Conservation (phyloP, 495 filamentous ascomycete genomes). For the Tuber aestivum region DNA sequence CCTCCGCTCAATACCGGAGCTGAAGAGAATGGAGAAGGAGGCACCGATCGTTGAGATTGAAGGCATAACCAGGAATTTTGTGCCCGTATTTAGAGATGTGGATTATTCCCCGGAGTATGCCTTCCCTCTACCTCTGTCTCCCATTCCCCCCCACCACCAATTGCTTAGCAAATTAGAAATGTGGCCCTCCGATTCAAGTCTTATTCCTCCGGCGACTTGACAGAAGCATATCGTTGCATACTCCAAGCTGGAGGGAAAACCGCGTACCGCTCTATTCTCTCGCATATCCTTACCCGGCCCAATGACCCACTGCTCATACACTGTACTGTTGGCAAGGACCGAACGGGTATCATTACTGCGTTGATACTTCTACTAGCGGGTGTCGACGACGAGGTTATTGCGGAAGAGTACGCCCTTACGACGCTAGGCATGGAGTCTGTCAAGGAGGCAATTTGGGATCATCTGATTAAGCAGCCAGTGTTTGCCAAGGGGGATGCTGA, state of each 20-base stretch:
- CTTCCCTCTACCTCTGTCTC: not conserved
- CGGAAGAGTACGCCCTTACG: constrained; percentile 59
- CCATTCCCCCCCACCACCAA: not conserved
- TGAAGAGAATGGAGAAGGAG: constrained; percentile 43
- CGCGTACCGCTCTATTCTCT: constrained; percentile 45
- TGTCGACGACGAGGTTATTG: constrained; percentile 52
- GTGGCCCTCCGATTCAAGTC: constrained; percentile 22
- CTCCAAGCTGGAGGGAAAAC: constrained; percentile 36
- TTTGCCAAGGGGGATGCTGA: constrained; percentile 38
- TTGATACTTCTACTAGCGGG: constrained; percentile 56
- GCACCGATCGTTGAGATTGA: constrained; percentile 43
- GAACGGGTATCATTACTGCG: constrained; percentile 60
- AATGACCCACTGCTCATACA: constrained; percentile 51
- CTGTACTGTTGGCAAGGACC: constrained; percentile 60
- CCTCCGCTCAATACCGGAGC: constrained; percentile 55
- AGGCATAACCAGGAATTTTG: constrained; percentile 34
- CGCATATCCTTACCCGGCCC: constrained; percentile 33
- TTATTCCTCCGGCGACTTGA: constrained; percentile 43
- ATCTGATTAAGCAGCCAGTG: constrained; percentile 21
- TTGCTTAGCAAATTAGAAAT: constrained; percentile 13
- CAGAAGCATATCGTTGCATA: constrained; percentile 40
- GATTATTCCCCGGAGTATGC: constrained; percentile 55
- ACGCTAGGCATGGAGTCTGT: constrained; percentile 49
- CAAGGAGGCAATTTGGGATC: constrained; percentile 45
- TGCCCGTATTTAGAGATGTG: constrained; percentile 55